phyloP scores from a whole-genome alignment of 768 basidiomycete species.

The Kwoniella heveanensis region DNA sequence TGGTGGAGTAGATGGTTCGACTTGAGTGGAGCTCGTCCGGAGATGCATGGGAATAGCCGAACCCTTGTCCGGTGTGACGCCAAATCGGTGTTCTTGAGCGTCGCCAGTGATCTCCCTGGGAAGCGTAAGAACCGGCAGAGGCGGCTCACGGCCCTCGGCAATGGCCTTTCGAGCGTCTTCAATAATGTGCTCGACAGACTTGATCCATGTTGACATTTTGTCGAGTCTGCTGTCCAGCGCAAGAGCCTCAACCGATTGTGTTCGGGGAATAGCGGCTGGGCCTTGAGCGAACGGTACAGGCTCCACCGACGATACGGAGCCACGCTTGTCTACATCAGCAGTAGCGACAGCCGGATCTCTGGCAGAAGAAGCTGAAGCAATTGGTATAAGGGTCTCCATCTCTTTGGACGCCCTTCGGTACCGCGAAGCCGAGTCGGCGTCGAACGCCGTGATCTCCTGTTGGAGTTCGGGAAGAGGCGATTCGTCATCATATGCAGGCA shows the following conservation, averaged over 20 bases:
- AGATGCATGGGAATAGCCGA: slow-evolving; percentile 33
- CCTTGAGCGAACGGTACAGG: not conserved
- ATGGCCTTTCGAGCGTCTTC: slow-evolving; percentile 51
- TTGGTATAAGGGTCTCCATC: slow-evolving; percentile 13
- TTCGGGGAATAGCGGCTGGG: not conserved
- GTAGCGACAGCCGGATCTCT: not conserved
- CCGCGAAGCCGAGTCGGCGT: slow-evolving; percentile 36
- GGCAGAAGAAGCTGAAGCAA: not conserved
- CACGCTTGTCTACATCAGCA: not conserved
- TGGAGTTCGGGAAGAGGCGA: slow-evolving; percentile 30
- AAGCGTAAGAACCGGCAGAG: slow-evolving; percentile 31
- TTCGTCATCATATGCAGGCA: slow-evolving; percentile 22
- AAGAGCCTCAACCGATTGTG: slow-evolving; percentile 30
- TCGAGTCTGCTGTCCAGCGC: slow-evolving; percentile 38
- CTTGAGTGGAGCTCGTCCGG: slow-evolving; percentile 40
- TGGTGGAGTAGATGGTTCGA: slow-evolving; percentile 51
- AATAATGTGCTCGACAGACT: slow-evolving; percentile 48
- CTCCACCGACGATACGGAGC: not conserved
- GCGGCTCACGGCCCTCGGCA: slow-evolving; percentile 48
- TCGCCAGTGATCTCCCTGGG: slow-evolving; percentile 19
- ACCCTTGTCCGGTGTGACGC: slow-evolving; percentile 36
- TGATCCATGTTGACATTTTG: slow-evolving; percentile 42
- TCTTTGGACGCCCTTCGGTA: slow-evolving; percentile 36
- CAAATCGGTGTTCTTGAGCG: slow-evolving; percentile 22
- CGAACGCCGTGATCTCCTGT: slow-evolving; percentile 31